These are phyloP conservation scores for Podospora pseudocomata DNA, from an alignment of 495 filamentous ascomycete genomes.

Conservation along the genomic window DNA sequence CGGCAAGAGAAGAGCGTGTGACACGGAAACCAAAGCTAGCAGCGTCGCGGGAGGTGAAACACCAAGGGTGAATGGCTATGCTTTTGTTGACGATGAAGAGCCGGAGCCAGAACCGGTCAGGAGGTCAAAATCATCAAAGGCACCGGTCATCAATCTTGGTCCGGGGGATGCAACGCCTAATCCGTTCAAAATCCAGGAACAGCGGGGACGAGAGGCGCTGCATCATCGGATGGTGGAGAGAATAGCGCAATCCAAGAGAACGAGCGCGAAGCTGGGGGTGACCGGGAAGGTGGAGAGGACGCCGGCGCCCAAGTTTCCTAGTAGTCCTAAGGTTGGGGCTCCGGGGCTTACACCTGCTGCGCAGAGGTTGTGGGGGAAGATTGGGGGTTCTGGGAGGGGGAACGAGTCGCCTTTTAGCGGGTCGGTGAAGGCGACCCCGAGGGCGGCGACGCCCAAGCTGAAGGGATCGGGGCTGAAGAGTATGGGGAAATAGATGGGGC, in stretches of 20 bases:
- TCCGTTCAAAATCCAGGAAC: constrained; percentile 77
- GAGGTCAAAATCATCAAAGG: not conserved
- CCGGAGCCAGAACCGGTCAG: constrained; percentile 37
- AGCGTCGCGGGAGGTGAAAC: constrained; percentile 63
- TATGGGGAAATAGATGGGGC: constrained; percentile 16
- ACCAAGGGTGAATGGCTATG: constrained; percentile 85
- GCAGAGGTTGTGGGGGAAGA: constrained; percentile 66
- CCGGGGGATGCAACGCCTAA: constrained; percentile 62
- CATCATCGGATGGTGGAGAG: constrained; percentile 90
- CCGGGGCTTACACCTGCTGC: constrained; percentile 71
- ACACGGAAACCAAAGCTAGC: constrained; percentile 55
- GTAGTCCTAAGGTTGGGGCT: constrained; percentile 62
- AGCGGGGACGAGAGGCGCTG: constrained; percentile 73
- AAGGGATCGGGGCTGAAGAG: constrained; percentile 29
- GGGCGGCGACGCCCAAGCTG: constrained; percentile 30
- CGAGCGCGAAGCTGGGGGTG: constrained; percentile 43
- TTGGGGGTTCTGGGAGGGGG: constrained; percentile 53
- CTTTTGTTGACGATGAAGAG: constrained; percentile 84
- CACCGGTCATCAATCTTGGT: constrained; percentile 49
- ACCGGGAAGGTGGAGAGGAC: constrained; percentile 56
- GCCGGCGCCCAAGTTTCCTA: constrained; percentile 69
- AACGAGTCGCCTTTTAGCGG: constrained; percentile 50
- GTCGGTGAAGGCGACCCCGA: constrained; percentile 28
- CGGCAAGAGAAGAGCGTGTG: constrained; percentile 60
- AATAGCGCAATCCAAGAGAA: constrained; percentile 67